phyloP scores from a whole-genome alignment of 495 filamentous ascomycete species.

The Hypoxylon cercidicola region DNA sequence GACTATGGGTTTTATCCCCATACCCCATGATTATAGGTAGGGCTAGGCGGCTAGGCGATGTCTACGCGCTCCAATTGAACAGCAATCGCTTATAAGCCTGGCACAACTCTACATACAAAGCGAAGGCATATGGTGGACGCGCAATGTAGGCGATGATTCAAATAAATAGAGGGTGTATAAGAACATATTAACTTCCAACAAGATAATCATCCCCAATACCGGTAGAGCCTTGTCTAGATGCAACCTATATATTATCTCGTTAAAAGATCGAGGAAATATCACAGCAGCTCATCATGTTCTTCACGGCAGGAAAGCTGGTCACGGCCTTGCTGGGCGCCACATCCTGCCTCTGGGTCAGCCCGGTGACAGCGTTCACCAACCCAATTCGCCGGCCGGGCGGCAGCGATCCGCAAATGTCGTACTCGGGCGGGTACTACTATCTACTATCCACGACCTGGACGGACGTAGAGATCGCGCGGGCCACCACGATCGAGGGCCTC shows the following conservation, averaged over 20 bases:
- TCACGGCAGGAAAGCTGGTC: slow-evolving; percentile 6
- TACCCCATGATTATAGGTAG: not conserved
- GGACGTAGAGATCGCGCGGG: slow-evolving; percentile 60
- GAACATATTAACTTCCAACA: not conserved
- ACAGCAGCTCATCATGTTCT: slow-evolving; percentile 21
- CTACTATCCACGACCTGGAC: slow-evolving; percentile 60
- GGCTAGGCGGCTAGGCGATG: not conserved
- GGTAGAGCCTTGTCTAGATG: not conserved
- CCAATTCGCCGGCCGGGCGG: slow-evolving; percentile 47
- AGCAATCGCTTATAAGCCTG: not conserved
- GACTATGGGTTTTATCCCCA: not conserved
- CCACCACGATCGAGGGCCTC: slow-evolving; percentile 61
- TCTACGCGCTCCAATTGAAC: slow-evolving; percentile 29
- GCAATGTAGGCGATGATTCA: not conserved
- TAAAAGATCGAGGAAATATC: not conserved
- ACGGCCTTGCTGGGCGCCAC: slow-evolving; percentile 14
- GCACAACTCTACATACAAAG: slow-evolving; percentile 4
- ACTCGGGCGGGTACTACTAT: slow-evolving; percentile 64
- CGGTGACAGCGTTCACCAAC: slow-evolving; percentile 47
- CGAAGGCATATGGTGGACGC: not conserved
- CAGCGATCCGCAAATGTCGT: slow-evolving; percentile 60
- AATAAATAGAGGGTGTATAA: slow-evolving; percentile 6
- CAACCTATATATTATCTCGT: slow-evolving; percentile 1
- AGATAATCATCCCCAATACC: not conserved
- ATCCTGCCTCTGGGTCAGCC: slow-evolving; percentile 26